Evolutionary conservation across 306 rosid genomes (phyloP), one percentile per base, ranked within the genome.

Genomic region (Spatholobus suberectus): DNA sequence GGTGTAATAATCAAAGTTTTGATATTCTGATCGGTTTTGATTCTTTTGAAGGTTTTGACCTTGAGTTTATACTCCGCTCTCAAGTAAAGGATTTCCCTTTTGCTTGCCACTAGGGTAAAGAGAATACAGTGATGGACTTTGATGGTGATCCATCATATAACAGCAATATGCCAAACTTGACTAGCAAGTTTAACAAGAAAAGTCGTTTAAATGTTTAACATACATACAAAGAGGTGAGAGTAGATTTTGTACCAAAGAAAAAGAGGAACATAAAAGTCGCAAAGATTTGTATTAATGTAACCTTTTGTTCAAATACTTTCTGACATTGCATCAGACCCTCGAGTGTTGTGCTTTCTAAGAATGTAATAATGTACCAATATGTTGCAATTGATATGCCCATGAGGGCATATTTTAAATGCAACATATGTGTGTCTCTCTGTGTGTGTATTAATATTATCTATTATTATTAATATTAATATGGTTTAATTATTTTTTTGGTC

Each of bases 21-120:
- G 82, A 78, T 82, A 72, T 70, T 86, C 59, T 83, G 79, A 82
- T 34, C 17, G 47, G 70, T 49, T 83, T 70, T 72, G 20, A 52
- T 79, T 67, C 73, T 66, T 85, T 75, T 67, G 77, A 65, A 85
- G 85, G 83, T 82, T 90, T 85, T 90, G 91, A 89, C 80, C 78
- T 84, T 74, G 84, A 34, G 68, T 72, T 86, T 81, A 44, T 70
- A 78, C 83, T 65, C 79, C 62, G 58, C 70, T 86, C 90, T 76
- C 85, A 84, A 84, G 91, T 77, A 87, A 89, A 82, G 92, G 81
- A 89, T 87, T 82, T 81, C 75, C 83, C 86, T 82, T 87, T 84
- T 89, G 89, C 91, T 89, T 89, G 90, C 85, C 89, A 86, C 90
- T 86, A 18, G 75, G 74, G 92, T 80, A 88, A 86, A 87, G 86